Base-by-base conservation (phyloP, 2,329 filamentous ascomycete genomes). In the Claviceps paspali region DNA sequence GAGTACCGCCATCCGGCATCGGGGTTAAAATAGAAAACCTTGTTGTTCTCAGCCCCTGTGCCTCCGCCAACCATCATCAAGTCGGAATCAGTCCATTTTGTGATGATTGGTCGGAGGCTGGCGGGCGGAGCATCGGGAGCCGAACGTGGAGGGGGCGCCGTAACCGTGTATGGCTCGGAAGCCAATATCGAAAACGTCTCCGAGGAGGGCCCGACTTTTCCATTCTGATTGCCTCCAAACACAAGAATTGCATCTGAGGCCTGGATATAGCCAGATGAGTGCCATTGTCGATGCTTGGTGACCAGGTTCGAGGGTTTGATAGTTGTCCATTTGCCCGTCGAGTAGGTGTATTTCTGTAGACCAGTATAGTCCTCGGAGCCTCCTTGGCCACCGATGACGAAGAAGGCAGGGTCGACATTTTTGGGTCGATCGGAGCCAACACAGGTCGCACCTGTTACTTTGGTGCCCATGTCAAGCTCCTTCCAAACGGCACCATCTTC, bases 161-260 rank as follows among this genome's bases (percentile, higher is more conserved):
- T 51, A 4, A 87, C 70, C 4, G 48, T 54, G 52, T 81, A 82
- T 0, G 85, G 82, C 23, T 69, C 60, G 5, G 66, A 66, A 1
- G 79, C 76, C 3, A 67, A 63, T 41, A 95, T 76, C 14, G 79
- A 67, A 49, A 87, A 93, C 0, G 84, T 88, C 47, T 84, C 70
- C 2, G 78, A 73, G 1, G 82, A 86, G 1, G 71, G 62, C 6
- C 62, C 57, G 7, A 61, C 56, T 24, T 60, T 61, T 19, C 73
- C 73, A 46, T 77, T 71, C 48, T 78, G 74, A 12, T 69, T 75
- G 32, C 88, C 88, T 23, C 79, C 82, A 53, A 87, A 95, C 19
- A 94, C 68, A 18, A 95, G 60, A 38, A 96, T 82, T 4, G 74
- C 70, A 38, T 83, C 69, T 12, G 75, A 71, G 17, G 69, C 68